A percentile compares a stretch with the other conserved stretches of the same genome.
These are phyloP conservation scores for Globisporangium carolinianum DNA, from an alignment of 352 stramenopile genomes.

Conservation along the genomic window DNA sequence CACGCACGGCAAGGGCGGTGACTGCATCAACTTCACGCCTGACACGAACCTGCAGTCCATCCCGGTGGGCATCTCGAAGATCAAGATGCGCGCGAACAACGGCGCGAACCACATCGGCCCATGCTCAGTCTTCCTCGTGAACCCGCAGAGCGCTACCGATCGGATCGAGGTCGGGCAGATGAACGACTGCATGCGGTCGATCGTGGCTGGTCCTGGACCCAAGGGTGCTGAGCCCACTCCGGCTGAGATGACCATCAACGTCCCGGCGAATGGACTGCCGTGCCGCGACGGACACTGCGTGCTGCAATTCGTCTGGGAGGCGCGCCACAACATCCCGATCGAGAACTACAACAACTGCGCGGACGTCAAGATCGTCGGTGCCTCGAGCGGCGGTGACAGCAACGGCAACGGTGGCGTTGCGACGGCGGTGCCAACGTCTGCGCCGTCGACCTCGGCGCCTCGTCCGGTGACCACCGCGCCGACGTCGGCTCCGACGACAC, in stretches of 20 bases:
- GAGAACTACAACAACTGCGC: too few relatives aligned
- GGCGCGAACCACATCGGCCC: slow-evolving; percentile 35
- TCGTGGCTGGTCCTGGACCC: slow-evolving; percentile 16
- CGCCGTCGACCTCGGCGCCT: too few relatives aligned
- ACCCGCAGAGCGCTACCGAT: slow-evolving; percentile 19
- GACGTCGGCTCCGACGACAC: too few relatives aligned
- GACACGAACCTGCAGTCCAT: slow-evolving; percentile 26
- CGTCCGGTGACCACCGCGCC: too few relatives aligned
- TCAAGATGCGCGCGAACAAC: slow-evolving; percentile 33
- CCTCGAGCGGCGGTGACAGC: too few relatives aligned
- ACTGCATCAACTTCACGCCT: slow-evolving; percentile 26
- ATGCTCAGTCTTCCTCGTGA: slow-evolving; percentile 28
- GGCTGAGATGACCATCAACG: slow-evolving; percentile 21
- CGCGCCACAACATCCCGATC: too few relatives aligned
- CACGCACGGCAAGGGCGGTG: slow-evolving; percentile 19
- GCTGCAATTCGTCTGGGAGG: slow-evolving; percentile 1
- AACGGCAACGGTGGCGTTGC: too few relatives aligned
- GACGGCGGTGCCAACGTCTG: too few relatives aligned
- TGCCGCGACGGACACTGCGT: slow-evolving; percentile 9
- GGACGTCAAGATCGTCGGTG: too few relatives aligned
- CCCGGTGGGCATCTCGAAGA: slow-evolving; percentile 21
- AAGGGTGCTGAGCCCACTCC: slow-evolving; percentile 23
- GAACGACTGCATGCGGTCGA: slow-evolving; percentile 29
- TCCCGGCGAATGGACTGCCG: slow-evolving; percentile 16
- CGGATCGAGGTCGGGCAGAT: slow-evolving; percentile 28